Conservation (phyloP, 2,329 filamentous ascomycete species). For the Penicillium palitans region DNA sequence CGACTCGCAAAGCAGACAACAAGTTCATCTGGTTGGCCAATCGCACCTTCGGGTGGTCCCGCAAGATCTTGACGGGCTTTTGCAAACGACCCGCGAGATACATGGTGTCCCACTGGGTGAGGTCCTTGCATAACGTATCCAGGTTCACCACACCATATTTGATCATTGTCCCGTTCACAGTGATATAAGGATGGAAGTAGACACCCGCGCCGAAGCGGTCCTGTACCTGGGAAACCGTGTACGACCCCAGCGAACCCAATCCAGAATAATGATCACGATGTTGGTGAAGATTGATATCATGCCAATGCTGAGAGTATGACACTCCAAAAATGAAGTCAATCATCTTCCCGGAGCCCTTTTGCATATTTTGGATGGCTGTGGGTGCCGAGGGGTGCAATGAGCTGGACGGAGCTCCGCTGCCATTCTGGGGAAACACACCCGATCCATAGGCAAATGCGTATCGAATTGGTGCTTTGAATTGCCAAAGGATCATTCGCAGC, state of each 20-base stretch:
- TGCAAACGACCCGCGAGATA: conserved; percentile 96
- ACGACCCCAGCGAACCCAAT: conserved; percentile 79
- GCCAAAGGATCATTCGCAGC: conserved; percentile 80
- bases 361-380: conserved; percentile 75
- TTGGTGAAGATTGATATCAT: conserved; percentile 84
- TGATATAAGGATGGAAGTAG: conserved; percentile 96
- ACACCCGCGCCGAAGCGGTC: conserved; percentile 88
- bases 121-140: conserved; percentile 80
- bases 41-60: conserved; percentile 87
- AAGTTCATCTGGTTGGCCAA: conserved; percentile 96
- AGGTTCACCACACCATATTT: conserved; percentile 98
- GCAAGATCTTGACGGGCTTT: conserved; percentile 96
- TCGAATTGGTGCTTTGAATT: conserved; percentile 88
- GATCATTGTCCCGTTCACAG: conserved; percentile 90
- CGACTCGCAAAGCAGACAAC: conserved; percentile 84
- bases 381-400: conserved; percentile 76
- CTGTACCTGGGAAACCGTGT: conserved; percentile 79
- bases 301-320: conserved; percentile 93
- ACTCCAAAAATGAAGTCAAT: conserved; percentile 99
- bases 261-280: conserved; percentile 91
- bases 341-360: conserved; percentile 88
- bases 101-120: conserved; percentile 88
- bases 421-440: conserved; percentile 84
- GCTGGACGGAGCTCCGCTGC: conserved; percentile 42
- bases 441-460: conserved; percentile 98